phyloP scores from a whole-genome alignment of 164 flowering plant species.

The Sextonia rubra region DNA sequence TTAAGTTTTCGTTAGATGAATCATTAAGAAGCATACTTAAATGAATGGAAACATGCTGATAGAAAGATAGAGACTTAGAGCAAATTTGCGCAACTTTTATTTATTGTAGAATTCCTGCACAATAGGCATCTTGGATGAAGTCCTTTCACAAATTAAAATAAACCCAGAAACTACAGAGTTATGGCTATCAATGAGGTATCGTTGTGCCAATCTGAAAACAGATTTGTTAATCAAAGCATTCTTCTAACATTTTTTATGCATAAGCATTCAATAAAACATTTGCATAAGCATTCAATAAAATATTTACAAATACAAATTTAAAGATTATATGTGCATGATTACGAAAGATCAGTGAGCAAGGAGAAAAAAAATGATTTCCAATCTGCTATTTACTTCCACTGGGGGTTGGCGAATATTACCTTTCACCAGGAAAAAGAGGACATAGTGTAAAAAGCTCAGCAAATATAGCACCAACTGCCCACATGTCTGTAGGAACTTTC shows the following conservation, averaged over 20 bases:
- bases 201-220: neutral
- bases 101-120: too few relatives aligned
- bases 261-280: too few relatives aligned
- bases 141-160: too few relatives aligned
- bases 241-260: too few relatives aligned
- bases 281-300: neutral
- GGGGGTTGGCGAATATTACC: conserved; percentile 27
- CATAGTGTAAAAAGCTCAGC: conserved; percentile 74
- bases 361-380: neutral
- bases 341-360: neutral
- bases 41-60: neutral
- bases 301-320: neutral
- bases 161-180: too few relatives aligned
- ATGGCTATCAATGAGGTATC: too few relatives aligned
- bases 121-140: too few relatives aligned
- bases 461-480: conserved; percentile 86
- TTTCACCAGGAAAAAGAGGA: conserved; percentile 86
- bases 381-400: neutral
- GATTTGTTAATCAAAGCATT: neutral
- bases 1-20: neutral
- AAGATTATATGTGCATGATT: neutral
- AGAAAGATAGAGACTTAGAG: too few relatives aligned
- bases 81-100: too few relatives aligned
- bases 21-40: too few relatives aligned
- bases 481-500: conserved; percentile 56